Evolutionary conservation across 306 rosid species (phyloP), one percentile per base, ranked within the genome.

Genomic region (Trichosanthes truncata): DNA sequence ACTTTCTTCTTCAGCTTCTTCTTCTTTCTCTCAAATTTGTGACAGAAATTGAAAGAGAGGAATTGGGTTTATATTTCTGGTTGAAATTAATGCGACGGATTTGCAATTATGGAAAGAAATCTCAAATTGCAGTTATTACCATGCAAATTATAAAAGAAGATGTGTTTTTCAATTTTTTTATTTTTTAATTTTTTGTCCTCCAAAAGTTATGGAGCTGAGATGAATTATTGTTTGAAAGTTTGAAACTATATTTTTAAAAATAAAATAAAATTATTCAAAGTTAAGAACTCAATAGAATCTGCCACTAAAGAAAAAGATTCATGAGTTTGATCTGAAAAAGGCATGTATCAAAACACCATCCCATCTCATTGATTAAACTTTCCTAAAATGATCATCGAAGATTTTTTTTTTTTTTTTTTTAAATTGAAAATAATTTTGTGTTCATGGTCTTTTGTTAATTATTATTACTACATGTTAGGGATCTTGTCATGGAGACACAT

Each of bases 11-110:
- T 45, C 7, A 48, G 8, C 35, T 5, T 46, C 40, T 26, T 45
- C 7, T 73, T 17, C 35, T 5, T 46, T 12, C 7, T 73, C 25
- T 29, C n/a, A 25, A 78, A 23, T 52, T 78, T 81, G 61, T 56
- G 80, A 59, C 4, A 60, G 76, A 59, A n/a, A 41, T 82, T 36
- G 80, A 74, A 51, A 51, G 75, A 40, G 76, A 35, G 0, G 52
- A 73, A 56, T 18, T 63, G 20, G 13, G 36, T 83, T 80, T 89
- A 76, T 89, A 87, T 82, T 80, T 18, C 48, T 72, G 83, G 84
- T 55, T 82, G 35, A 72, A 82, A 21, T 87, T 65, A 87, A 83
- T 83, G 80, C 82, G 40, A 45, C 78, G 52, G 36, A 84, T 62
- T 71, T 74, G 33, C 20, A 48, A 38, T 25, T 83, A 81, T 48